Conservation (phyloP, 345 rosid genomes). For the Camelina laxa region DNA sequence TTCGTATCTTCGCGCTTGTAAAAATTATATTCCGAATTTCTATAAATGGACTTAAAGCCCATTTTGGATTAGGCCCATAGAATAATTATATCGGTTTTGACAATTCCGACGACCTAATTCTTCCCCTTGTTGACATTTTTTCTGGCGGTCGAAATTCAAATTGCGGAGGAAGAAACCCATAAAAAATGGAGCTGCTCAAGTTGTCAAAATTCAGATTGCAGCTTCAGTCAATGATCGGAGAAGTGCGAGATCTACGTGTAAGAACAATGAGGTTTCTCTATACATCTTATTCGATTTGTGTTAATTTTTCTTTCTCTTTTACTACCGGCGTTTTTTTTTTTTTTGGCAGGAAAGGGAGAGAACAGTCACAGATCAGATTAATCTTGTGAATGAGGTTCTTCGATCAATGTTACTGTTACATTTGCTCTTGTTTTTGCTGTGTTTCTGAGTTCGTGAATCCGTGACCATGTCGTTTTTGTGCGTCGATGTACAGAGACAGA, state of each 20-base stretch:
- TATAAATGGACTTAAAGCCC: conserved; percentile 19
- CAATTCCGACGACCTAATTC: conserved; percentile 28
- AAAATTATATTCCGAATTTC: too few relatives aligned
- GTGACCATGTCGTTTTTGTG: conserved; percentile 11
- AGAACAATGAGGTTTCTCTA: conserved; percentile 26
- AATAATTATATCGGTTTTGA: neutral
- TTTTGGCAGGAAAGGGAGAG: conserved; percentile 60
- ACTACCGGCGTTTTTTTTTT: conserved; percentile 23
- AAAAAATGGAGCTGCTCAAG: conserved; percentile 78
- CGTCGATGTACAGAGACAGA: conserved; percentile 61
- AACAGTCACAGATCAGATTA: conserved; percentile 59
- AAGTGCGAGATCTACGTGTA: conserved; percentile 74
- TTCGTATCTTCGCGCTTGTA: too few relatives aligned
- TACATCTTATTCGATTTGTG: conserved; percentile 12
- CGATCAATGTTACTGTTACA: neutral
- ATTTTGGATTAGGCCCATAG: conserved; percentile 8
- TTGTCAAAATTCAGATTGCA: conserved; percentile 80
- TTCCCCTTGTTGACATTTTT: conserved; percentile 12
- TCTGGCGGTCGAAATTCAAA: conserved; percentile 36
- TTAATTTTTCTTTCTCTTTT: conserved; percentile 4
- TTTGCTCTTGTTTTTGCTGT: neutral
- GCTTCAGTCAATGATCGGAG: conserved; percentile 67
- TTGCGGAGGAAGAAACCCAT: conserved; percentile 26
- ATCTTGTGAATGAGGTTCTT: conserved; percentile 57
- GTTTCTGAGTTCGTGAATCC: conserved; percentile 11